Evolutionary conservation across 2,329 filamentous ascomycete species (phyloP).

Genomic region (Ophiostoma triangulosporum): DNA sequence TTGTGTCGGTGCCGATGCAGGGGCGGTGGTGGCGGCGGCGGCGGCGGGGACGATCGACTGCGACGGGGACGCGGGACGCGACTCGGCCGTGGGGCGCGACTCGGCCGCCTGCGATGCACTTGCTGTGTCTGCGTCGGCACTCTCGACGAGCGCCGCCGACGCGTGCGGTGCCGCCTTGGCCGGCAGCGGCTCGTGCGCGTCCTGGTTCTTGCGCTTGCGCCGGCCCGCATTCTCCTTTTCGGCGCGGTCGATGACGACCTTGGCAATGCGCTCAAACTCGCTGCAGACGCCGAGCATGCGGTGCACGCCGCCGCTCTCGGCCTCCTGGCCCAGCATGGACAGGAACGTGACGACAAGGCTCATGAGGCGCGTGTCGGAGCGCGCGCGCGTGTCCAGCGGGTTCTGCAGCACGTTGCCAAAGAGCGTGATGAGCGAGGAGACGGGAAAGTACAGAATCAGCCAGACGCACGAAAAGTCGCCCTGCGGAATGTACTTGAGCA

Average conservation of each 20-base stretch:
- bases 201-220: constrained; percentile 68
- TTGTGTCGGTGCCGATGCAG: background rate
- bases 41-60: too few relatives aligned
- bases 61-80: too few relatives aligned
- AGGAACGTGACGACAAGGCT: constrained; percentile 85
- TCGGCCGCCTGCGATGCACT: background rate
- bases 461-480: constrained; percentile 92
- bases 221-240: constrained; percentile 71
- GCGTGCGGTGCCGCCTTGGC: constrained; percentile 15
- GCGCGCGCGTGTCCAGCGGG: constrained; percentile 73
- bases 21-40: background rate
- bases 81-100: too few relatives aligned
- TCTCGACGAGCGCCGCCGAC: background rate
- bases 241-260: constrained; percentile 77
- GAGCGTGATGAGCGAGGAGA: constrained; percentile 84
- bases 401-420: constrained; percentile 97
- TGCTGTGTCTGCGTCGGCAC: background rate
- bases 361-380: constrained; percentile 84
- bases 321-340: constrained; percentile 76
- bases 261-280: constrained; percentile 93
- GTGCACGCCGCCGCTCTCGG: constrained; percentile 78
- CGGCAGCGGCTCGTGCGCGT: constrained; percentile 16
- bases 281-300: constrained; percentile 88
- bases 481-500: constrained; percentile 92
- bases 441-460: constrained; percentile 93